Percentiles rank a stretch among this genome's conserved stretches.
phyloP scores from a whole-genome alignment of 2,329 filamentous ascomycete genomes.

The Colletotrichum lini region DNA sequence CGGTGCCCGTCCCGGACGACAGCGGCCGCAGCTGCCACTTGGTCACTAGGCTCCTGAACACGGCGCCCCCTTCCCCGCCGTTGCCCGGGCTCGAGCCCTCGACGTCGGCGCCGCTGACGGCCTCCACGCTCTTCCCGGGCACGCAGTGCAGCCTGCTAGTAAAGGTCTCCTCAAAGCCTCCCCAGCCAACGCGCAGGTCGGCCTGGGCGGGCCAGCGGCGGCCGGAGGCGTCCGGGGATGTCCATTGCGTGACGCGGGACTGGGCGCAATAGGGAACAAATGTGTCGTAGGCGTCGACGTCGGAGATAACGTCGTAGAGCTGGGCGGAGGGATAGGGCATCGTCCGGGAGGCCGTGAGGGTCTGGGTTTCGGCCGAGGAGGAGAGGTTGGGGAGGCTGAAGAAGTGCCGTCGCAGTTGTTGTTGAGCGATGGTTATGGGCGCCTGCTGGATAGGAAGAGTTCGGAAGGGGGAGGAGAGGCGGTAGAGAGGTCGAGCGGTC shows the following conservation, averaged over 20 bases:
- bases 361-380: constrained; percentile 62
- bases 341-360: constrained; percentile 79
- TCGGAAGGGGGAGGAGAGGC: constrained; percentile 17
- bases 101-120: constrained; percentile 75
- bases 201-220: constrained; percentile 80
- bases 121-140: constrained; percentile 80
- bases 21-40: constrained; percentile 75
- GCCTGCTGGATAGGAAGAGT: neutral
- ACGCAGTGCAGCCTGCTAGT: constrained; percentile 85
- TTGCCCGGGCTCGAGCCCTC: constrained; percentile 46
- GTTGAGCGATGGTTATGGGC: neutral
- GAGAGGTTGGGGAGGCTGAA: constrained; percentile 45
- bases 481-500: constrained; percentile 20
- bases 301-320: constrained; percentile 89
- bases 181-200: constrained; percentile 88
- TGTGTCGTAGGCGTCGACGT: constrained; percentile 84
- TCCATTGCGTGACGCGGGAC: constrained; percentile 84
- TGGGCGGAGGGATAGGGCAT: constrained; percentile 80
- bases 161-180: constrained; percentile 86
- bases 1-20: constrained; percentile 63
- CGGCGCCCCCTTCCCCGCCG: constrained; percentile 51
- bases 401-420: constrained; percentile 33
- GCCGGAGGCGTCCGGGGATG: constrained; percentile 64
- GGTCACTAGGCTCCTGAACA: constrained; percentile 79
- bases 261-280: constrained; percentile 94